Conservation (phyloP, 352 stramenopile species). For the Plasmopara viticola region DNA sequence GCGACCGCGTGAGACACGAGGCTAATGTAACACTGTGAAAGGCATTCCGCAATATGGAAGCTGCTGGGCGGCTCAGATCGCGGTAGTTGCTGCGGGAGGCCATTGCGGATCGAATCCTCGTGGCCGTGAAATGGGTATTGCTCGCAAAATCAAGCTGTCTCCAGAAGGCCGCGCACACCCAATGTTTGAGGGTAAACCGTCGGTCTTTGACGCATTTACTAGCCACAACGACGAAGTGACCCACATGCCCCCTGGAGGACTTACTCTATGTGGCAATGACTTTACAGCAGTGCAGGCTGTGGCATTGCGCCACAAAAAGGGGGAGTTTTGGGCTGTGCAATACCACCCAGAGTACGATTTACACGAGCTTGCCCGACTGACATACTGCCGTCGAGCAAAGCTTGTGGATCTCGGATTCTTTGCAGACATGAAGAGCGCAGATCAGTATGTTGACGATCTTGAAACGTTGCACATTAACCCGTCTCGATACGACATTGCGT, state of each 20-base stretch:
- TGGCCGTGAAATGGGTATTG: conserved; percentile 69
- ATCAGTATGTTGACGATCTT: conserved; percentile 68
- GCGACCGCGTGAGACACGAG: not conserved
- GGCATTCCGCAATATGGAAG: conserved; percentile 72
- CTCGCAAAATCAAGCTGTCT: conserved; percentile 70
- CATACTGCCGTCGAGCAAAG: conserved; percentile 59
- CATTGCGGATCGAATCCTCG: conserved; percentile 57
- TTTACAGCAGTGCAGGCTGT: conserved; percentile 72
- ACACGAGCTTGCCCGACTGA: conserved; percentile 69
- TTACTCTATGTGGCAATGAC: conserved; percentile 53
- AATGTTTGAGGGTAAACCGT: conserved; percentile 78
- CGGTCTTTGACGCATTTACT: conserved; percentile 75
- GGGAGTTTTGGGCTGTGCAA: conserved; percentile 81
- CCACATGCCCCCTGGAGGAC: conserved; percentile 53
- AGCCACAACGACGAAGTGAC: conserved; percentile 82
- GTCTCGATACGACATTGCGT: conserved; percentile 72
- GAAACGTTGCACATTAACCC: conserved; percentile 67
- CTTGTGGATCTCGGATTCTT: conserved; percentile 73
- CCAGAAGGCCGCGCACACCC: conserved; percentile 67
- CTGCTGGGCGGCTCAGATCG: conserved; percentile 79
- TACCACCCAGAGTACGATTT: conserved; percentile 84
- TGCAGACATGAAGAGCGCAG: conserved; percentile 53
- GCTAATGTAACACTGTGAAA: conserved; percentile 14
- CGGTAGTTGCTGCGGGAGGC: conserved; percentile 54
- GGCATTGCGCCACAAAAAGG: conserved; percentile 66